A percentile compares a stretch with the other conserved stretches of the same genome.
Evolutionary conservation across 176 grass and related monocot genomes (phyloP).

Genomic region (Paspalum vaginatum): DNA sequence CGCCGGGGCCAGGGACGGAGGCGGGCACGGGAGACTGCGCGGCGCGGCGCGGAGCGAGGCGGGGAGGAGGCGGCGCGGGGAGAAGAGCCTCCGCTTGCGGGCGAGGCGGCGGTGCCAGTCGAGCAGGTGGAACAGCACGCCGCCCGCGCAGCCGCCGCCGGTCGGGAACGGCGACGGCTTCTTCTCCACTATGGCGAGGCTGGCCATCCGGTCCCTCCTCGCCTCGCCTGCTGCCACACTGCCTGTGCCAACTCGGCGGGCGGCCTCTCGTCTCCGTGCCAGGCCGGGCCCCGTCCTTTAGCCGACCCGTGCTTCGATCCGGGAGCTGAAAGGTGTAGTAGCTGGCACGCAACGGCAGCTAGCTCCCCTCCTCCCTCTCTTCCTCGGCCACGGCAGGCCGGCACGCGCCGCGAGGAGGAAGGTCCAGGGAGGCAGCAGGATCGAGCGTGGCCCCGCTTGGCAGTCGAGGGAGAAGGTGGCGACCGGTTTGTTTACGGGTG

Average conservation of each 20-base stretch:
- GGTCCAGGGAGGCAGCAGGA: conserved; percentile 26
- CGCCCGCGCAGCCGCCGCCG: conserved; percentile 57
- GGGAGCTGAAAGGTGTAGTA: conserved; percentile 45
- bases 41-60: conserved; percentile 29
- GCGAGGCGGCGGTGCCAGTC: conserved; percentile 89
- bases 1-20: neutral
- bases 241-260: neutral
- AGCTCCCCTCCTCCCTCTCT: neutral
- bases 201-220: conserved; percentile 42
- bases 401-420: conserved; percentile 47
- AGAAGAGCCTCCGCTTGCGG: conserved; percentile 57
- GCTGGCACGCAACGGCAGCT: conserved; percentile 63
- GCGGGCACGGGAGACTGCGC: conserved; percentile 37
- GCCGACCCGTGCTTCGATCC: conserved; percentile 42
- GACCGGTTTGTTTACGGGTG: neutral
- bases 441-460: conserved; percentile 22
- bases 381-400: conserved; percentile 36
- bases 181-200: conserved; percentile 90
- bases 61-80: conserved; percentile 35
- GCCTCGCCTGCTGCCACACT: neutral
- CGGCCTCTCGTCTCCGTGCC: neutral
- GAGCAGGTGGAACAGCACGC: conserved; percentile 80
- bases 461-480: neutral
- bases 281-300: neutral
- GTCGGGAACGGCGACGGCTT: conserved; percentile 44